Percentiles rank a stretch among this genome's conserved stretches.
These are phyloP conservation scores for Chrysosporium queenslandicum DNA, from an alignment of 2,329 filamentous ascomycete species.

Conservation along the genomic window DNA sequence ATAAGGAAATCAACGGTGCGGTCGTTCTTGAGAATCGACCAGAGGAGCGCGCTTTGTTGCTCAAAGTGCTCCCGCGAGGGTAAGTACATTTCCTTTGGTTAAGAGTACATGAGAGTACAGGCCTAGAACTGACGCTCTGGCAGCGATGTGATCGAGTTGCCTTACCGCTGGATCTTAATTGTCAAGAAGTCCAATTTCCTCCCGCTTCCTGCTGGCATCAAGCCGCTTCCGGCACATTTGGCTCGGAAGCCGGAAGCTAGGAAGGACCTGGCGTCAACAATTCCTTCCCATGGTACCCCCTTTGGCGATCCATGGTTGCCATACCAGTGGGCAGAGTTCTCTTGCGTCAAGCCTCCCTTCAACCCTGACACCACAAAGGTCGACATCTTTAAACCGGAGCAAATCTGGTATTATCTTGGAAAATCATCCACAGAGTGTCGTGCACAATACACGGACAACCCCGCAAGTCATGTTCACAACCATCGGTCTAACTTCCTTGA, in stretches of 20 bases:
- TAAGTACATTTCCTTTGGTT: conserved; percentile 39
- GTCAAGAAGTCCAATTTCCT: conserved; percentile 42
- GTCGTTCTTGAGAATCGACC: conserved; percentile 72
- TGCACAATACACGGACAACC: conserved; percentile 81
- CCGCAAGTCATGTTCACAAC: conserved; percentile 41
- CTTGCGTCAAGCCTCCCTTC: conserved; percentile 47
- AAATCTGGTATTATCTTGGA: conserved; percentile 83
- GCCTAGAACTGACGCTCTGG: background rate
- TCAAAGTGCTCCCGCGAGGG: conserved; percentile 78
- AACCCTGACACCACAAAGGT: conserved; percentile 58
- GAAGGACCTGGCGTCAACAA: conserved; percentile 50
- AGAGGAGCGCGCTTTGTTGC: conserved; percentile 63
- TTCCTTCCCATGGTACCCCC: conserved; percentile 54
- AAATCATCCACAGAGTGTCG: conserved; percentile 79
- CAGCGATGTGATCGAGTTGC: conserved; percentile 50
- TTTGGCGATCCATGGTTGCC: conserved; percentile 51
- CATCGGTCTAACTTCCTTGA: conserved; percentile 43
- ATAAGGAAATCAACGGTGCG: conserved; percentile 82
- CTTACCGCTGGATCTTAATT: conserved; percentile 44
- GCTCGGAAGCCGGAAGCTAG: conserved; percentile 43
- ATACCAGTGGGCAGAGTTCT: conserved; percentile 71
- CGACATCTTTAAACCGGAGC: conserved; percentile 60
- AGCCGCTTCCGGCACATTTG: conserved; percentile 40
- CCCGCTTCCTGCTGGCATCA: conserved; percentile 37
- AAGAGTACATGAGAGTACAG: background rate